These are phyloP conservation scores for Colletotrichum karsti DNA, from an alignment of 2,329 filamentous ascomycete species.

Conservation along the genomic window DNA sequence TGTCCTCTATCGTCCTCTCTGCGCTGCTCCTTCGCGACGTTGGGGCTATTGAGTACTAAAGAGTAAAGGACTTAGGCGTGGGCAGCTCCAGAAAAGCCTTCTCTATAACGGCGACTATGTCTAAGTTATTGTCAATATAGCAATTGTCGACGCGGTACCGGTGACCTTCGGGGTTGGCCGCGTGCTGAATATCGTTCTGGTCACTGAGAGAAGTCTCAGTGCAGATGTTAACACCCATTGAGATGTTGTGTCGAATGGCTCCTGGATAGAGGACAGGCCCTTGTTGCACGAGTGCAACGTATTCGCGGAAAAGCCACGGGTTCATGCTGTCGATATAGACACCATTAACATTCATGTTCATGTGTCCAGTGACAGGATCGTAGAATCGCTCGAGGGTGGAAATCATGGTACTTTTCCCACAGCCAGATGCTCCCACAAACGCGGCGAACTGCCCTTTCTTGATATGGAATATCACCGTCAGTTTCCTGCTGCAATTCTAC, in stretches of 20 bases:
- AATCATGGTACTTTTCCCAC: conserved; percentile 69
- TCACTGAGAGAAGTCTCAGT: too few relatives aligned
- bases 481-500: background rate
- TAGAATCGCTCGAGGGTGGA: conserved; percentile 62
- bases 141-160: too few relatives aligned
- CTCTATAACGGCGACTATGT: too few relatives aligned
- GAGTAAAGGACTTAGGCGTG: too few relatives aligned
- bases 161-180: too few relatives aligned
- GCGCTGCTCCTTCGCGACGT: too few relatives aligned
- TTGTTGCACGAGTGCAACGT: conserved; percentile 42
- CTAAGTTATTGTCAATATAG: too few relatives aligned
- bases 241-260: conserved; percentile 58
- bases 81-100: too few relatives aligned
- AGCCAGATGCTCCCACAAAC: conserved; percentile 63
- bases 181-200: too few relatives aligned
- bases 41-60: too few relatives aligned
- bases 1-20: too few relatives aligned
- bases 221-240: conserved; percentile 52
- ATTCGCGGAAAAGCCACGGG: conserved; percentile 37
- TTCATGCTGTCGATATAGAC: conserved; percentile 35
- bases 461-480: background rate
- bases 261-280: conserved; percentile 47
- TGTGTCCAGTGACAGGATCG: conserved; percentile 39
- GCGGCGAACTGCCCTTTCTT: conserved; percentile 55
- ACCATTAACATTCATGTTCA: conserved; percentile 39